Conservation (phyloP, 176 grass and related monocot genomes). For the Juncus effusus region DNA sequence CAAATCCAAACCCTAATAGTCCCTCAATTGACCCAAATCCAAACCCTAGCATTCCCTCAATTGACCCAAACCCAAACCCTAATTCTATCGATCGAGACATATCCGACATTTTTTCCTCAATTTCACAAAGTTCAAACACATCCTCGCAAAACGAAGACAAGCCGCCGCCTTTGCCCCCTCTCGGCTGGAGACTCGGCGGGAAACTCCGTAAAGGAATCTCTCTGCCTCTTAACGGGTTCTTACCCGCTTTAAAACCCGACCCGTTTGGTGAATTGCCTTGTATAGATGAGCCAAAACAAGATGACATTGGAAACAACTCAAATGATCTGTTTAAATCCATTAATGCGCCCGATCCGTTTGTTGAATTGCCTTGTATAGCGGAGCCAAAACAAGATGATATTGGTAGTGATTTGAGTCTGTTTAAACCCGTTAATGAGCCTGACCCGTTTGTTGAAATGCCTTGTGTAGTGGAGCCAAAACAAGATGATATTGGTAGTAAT, state of each 20-base stretch:
- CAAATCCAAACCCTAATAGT: not conserved
- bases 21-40: constrained; percentile 4
- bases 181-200: constrained; percentile 75
- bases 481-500: too few species aligned
- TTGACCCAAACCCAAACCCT: too few species aligned
- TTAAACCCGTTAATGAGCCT: too few species aligned
- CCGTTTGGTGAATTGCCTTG: not conserved
- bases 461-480: too few species aligned
- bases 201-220: constrained; percentile 37
- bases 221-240: constrained; percentile 6
- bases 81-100: constrained; percentile 7
- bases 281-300: constrained; percentile 1
- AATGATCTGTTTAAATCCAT: too few species aligned
- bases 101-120: constrained; percentile 4
- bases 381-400: too few species aligned
- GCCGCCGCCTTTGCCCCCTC: constrained; percentile 81
- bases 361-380: too few species aligned
- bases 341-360: too few species aligned
- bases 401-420: too few species aligned
- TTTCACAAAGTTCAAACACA: constrained; percentile 27
- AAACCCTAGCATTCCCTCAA: too few species aligned
- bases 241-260: not conserved
- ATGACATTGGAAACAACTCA: not conserved
- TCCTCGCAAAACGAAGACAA: constrained; percentile 45
- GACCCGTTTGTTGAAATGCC: too few species aligned